Evolutionary conservation across 2,329 filamentous ascomycete genomes (phyloP).

Genomic region (Colletotrichum sp.): DNA sequence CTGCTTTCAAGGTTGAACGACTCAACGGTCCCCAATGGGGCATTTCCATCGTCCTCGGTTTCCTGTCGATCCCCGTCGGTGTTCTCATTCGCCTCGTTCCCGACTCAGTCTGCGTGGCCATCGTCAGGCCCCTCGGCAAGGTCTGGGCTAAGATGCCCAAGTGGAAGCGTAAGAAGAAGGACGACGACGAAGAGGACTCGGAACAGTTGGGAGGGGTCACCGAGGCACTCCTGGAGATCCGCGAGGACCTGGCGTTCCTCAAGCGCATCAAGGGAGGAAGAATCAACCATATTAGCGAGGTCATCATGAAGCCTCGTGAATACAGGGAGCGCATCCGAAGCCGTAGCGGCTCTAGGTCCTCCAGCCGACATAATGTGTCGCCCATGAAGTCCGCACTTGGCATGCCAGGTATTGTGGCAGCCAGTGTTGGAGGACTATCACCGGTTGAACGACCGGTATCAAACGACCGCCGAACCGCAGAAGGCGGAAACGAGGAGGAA

Average conservation of each 20-base stretch:
- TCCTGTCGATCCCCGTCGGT: conserved; percentile 71
- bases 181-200: conserved; percentile 34
- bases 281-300: conserved; percentile 63
- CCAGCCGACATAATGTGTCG: conserved; percentile 18
- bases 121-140: conserved; percentile 25
- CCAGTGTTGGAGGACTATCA: conserved; percentile 24
- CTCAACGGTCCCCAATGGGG: conserved; percentile 70
- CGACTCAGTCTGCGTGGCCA: conserved; percentile 11
- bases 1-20: conserved; percentile 59
- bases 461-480: background rate
- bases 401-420: conserved; percentile 25
- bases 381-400: conserved; percentile 24
- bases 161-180: conserved; percentile 22
- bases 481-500: background rate
- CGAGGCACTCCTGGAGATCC: conserved; percentile 57
- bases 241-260: conserved; percentile 66
- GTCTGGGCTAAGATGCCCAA: conserved; percentile 19
- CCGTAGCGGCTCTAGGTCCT: conserved; percentile 22
- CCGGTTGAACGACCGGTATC: conserved; percentile 13
- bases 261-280: conserved; percentile 66
- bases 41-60: conserved; percentile 70
- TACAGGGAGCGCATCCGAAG: conserved; percentile 26
- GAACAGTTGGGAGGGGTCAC: conserved; percentile 37
- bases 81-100: conserved; percentile 63
- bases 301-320: conserved; percentile 60